Base-by-base conservation (phyloP, 345 rosid species). In the Firmiana major region DNA sequence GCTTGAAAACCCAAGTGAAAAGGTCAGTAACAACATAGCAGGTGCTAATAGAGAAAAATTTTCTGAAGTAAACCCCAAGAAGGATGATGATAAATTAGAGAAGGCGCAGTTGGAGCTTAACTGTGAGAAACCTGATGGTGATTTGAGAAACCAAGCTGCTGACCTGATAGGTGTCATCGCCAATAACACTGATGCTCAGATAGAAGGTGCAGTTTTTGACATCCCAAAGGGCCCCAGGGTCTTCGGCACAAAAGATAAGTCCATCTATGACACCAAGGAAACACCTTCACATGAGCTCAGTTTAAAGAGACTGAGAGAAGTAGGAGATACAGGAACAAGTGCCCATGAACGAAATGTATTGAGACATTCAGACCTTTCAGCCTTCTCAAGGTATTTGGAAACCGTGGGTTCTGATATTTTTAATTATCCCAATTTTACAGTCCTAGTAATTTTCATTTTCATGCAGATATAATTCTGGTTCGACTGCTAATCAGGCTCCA, bases 331-430 rank as follows among this genome's bases (percentile, higher is more conserved):
- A 7, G 73, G 82, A 62, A 77, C 77, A 38, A 54, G 42, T 73
- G 63, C 77, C 42, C 76, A 72, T 78, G 84, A 82, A 57, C 84
- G 78, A 36, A 84, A 86, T 62, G 76, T 84, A 49, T 71, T 87
- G 55, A 83, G 85, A 64, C 89, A 71, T 78, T 87, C 92, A 42
- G 85, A 81, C 71, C 79, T 80, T 73, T 89, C 90, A 22, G 88
- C 92, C 76, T 87, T 89, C 77, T 84, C 89, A 45, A 89, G 87
- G 89, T 85, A 79, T 24, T 63, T 65, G 62, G 26, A 55, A 74
- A 63, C 65, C 19, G 38, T 53, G 62, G 48, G 38, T 72, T 63
- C 19, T 6, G 10, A 67, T 24, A 24, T 49, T 58, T 31, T 58
- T 31, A 72, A 63, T 43, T 79, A 65, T 66, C 48, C 15, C 26